phyloP scores from a whole-genome alignment of 306 rosid genomes.

The Arachis hypogaea region DNA sequence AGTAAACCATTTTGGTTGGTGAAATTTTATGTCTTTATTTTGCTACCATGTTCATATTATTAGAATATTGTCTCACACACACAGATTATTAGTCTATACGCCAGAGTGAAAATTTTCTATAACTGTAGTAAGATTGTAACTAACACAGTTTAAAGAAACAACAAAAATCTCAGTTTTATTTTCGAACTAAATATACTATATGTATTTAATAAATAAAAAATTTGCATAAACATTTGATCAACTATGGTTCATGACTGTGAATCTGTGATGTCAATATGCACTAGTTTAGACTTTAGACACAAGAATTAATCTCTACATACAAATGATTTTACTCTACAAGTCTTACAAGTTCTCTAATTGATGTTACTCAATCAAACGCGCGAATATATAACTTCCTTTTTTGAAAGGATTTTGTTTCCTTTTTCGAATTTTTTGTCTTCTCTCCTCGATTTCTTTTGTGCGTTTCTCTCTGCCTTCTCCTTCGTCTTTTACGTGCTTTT shows the following conservation, averaged over 20 bases:
- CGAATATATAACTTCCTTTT: too few relatives aligned
- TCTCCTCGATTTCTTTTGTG: too few relatives aligned
- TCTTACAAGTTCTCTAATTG: too few relatives aligned
- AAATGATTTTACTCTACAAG: too few relatives aligned
- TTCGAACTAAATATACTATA: not conserved
- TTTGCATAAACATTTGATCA: too few relatives aligned
- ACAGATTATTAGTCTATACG: not conserved
- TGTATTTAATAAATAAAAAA: not conserved
- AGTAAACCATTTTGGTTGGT: slow-evolving; percentile 30
- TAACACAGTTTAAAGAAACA: not conserved
- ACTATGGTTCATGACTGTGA: not conserved
- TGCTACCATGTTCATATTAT: not conserved
- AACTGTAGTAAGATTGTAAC: slow-evolving; percentile 26
- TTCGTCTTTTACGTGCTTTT: too few relatives aligned
- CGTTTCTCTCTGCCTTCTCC: too few relatives aligned
- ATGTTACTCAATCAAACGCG: too few relatives aligned
- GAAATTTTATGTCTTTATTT: slow-evolving; percentile 2
- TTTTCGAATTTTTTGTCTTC: too few relatives aligned
- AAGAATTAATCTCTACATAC: too few relatives aligned
- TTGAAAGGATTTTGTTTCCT: too few relatives aligned
- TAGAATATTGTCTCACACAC: not conserved
- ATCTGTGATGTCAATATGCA: not conserved
- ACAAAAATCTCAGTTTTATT: not conserved
- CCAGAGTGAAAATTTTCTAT: slow-evolving; percentile 10
- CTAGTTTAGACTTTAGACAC: too few relatives aligned